Evolutionary conservation across 176 grass and related monocot species (phyloP), one percentile per base, ranked within the genome.

Genomic region (Poa annua): DNA sequence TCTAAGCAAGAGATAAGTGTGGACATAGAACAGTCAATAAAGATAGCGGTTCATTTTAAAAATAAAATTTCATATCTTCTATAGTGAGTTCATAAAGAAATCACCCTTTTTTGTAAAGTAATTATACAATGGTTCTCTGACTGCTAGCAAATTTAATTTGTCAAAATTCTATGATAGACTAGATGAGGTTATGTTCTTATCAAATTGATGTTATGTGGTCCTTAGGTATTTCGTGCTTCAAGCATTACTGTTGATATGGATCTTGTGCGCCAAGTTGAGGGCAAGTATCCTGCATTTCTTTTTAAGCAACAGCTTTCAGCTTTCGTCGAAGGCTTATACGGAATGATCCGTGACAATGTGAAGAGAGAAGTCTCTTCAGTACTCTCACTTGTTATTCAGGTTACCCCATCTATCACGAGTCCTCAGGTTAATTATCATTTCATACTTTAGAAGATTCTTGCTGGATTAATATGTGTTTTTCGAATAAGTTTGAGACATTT

Each of bases 281-380:
- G 88, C 59, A 98, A 98, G 78, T 92, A 98, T 80, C 88, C 92
- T 69, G 92, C 92, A 49, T 89, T 95, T 65, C 92, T 98, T 84
- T 95, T 98, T 71, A 98, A 98, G 89, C 92, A 98, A 75, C 96
- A 98, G 68, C 88, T 98, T 51, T 78, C 93, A 87, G 93, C 89
- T 84, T 93, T 93, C 87, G 91, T 92, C 60, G 96, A 95, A 82
- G 94, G 88, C 24, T 80, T 98, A 65, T 98, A 91, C 75, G 92
- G 92, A 77, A 95, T 98, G 74, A 90, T 98, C 52, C 89, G 92
- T 83, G 96, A 98, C 67, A 93, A 98, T 83, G 87, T 88, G 83
- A 98, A 91, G 85, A 93, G 79, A 86, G 93, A 92, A 29, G 80
- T 98, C 74, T 90, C 89, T 83, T 91, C 91, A 85, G 84, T 93